Evolutionary conservation across 2,329 filamentous ascomycete genomes (phyloP).

Genomic region (Epicoccum sorghinum): DNA sequence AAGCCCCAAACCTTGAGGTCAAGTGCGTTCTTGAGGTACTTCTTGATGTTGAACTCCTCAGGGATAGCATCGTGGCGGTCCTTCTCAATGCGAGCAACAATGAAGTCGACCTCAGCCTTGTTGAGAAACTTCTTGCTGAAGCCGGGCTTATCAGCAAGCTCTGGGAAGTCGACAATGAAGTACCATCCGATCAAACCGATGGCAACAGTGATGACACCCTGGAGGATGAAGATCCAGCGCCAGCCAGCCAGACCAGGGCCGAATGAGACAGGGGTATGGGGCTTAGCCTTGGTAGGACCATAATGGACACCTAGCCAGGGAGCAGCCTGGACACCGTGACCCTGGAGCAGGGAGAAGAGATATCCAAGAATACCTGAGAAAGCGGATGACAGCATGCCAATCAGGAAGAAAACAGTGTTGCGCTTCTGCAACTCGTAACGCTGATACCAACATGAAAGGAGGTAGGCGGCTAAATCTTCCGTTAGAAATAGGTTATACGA

Average conservation of each 20-base stretch:
- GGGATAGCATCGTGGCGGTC: slow-evolving; percentile 37
- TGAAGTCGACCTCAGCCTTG: slow-evolving; percentile 34
- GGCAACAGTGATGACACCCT: slow-evolving; percentile 28
- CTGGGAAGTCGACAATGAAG: slow-evolving; percentile 37
- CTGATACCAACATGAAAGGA: slow-evolving; percentile 66
- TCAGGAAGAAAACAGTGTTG: slow-evolving; percentile 61
- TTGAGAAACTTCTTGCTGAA: slow-evolving; percentile 33
- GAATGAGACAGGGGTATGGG: slow-evolving; percentile 25
- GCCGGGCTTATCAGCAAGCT: slow-evolving; percentile 29
- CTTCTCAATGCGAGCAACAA: slow-evolving; percentile 36
- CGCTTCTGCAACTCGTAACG: slow-evolving; percentile 61
- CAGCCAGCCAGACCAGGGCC: slow-evolving; percentile 44
- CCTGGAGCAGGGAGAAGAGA: slow-evolving; percentile 53
- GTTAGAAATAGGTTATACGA: too few species aligned
- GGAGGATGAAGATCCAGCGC: slow-evolving; percentile 36
- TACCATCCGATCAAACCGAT: slow-evolving; percentile 31
- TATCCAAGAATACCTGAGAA: slow-evolving; percentile 36
- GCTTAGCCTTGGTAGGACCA: slow-evolving; percentile 29
- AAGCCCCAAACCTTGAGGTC: slow-evolving; percentile 33
- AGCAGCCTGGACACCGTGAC: slow-evolving; percentile 50
- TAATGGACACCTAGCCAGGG: slow-evolving; percentile 41
- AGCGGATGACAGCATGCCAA: slow-evolving; percentile 32
- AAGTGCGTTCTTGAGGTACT: slow-evolving; percentile 25
- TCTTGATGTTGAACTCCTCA: slow-evolving; percentile 32
- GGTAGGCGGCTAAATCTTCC: slow-evolving; percentile 46